Base-by-base conservation (phyloP, 202 grass and related monocot species). In the Eragrostis tef region DNA sequence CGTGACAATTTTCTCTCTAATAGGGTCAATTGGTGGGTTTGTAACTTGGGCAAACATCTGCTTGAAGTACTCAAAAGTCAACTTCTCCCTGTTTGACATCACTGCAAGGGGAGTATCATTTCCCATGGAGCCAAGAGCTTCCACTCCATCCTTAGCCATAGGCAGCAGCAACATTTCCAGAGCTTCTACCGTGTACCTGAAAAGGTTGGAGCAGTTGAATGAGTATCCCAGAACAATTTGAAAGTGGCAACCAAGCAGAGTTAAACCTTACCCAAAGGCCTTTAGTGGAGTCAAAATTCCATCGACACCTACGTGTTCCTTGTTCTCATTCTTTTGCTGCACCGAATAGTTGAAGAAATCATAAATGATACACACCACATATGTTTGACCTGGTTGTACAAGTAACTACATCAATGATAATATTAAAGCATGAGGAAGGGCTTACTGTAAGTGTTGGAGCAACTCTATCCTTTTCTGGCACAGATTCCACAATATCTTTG, bases 31-130 rank as follows among this genome's bases (percentile, higher is more conserved):
- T 5, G 96, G 96, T 1, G 96, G 93, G 75, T 99, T 99, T 47
- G 96, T 99, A 70, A 99, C 96, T 86, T 99, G 96, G 22, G 96
- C 96, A 76, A 99, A 99, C 93, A 99, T 96, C 84, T 99, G 90
- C 65, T 99, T 99, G 74, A 99, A 99, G 79, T 99, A 99, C 79
- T 95, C 92, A 83, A 96, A 99, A 24, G 90, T 90, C 78, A 96
- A 59, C 75, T 99, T 99, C 89, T 96, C 93, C 58, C 96, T 89
- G 79, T 92, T 93, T 67, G 96, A 99, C 96, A 99, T 99, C 73
- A 99, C 93, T 51, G 96, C 96, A 21, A 99, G 86, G 25, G 96
- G 96, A 68, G 96, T 75, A 78, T 99, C 96, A 56, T 99, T 99
- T 49, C 96, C 96, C 96, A 99, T 99, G 61, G 96, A 99, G 24